These are phyloP conservation scores for Hebeloma cylindrosporum DNA, from an alignment of 768 basidiomycete species.

Conservation along the genomic window DNA sequence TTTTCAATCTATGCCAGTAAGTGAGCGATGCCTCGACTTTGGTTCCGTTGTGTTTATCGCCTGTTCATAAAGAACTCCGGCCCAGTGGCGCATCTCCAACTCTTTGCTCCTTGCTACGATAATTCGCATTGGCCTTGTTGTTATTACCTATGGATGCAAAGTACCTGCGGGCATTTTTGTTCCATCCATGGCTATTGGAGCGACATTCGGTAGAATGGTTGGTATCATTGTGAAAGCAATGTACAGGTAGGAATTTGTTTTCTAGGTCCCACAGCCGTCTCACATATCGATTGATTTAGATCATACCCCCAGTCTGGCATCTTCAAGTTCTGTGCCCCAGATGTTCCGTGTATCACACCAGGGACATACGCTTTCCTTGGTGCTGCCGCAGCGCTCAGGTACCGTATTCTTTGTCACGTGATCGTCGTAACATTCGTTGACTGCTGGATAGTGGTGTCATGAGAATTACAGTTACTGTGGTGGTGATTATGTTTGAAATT, in stretches of 20 bases:
- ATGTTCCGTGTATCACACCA: slow-evolving; percentile 95
- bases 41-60: not conserved
- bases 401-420: slow-evolving; percentile 12
- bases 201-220: slow-evolving; percentile 95
- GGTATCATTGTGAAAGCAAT: slow-evolving; percentile 96
- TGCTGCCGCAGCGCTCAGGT: slow-evolving; percentile 94
- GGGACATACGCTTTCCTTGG: slow-evolving; percentile 98
- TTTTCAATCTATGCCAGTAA: slow-evolving; percentile 90
- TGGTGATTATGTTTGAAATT: slow-evolving; percentile 99
- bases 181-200: slow-evolving; percentile 98
- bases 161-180: slow-evolving; percentile 99
- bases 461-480: slow-evolving; percentile 95
- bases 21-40: slow-evolving; percentile 31
- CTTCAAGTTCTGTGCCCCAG: slow-evolving; percentile 87
- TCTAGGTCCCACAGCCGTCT: not conserved
- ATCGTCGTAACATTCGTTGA: slow-evolving; percentile 4
- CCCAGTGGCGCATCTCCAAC: slow-evolving; percentile 94
- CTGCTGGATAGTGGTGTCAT: slow-evolving; percentile 76
- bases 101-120: slow-evolving; percentile 90
- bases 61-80: slow-evolving; percentile 57
- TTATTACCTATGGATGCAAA: slow-evolving; percentile 93
- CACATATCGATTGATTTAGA: slow-evolving; percentile 39
- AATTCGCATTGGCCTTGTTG: slow-evolving; percentile 81
- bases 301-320: slow-evolving; percentile 82
- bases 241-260: slow-evolving; percentile 57